phyloP scores from a whole-genome alignment of 352 stramenopile species.

The Thalassiosira gravida region DNA sequence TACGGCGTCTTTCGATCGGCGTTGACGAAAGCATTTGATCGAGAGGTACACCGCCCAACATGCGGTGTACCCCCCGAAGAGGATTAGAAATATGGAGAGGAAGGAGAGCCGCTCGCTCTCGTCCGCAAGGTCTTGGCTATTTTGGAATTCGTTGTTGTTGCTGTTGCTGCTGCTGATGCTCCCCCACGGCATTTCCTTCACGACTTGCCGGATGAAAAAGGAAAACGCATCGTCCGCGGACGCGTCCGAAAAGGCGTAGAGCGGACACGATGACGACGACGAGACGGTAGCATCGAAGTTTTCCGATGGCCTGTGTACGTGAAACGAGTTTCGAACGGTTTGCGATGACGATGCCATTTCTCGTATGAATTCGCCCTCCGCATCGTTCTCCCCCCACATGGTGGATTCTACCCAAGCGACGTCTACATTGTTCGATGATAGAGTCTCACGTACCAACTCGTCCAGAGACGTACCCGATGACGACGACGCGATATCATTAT shows the following conservation, averaged over 20 bases:
- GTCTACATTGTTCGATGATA: not conserved
- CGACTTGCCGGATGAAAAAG: slow-evolving; percentile 14
- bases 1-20: not conserved
- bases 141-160: not conserved
- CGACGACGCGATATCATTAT: no score
- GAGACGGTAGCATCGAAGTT: not conserved
- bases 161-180: not conserved
- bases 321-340: slow-evolving; percentile 8
- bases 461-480: no score
- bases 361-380: slow-evolving; percentile 2
- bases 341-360: not conserved
- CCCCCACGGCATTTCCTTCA: slow-evolving; percentile 23
- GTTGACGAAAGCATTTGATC: slow-evolving; percentile 9
- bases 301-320: slow-evolving; percentile 11
- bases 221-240: slow-evolving; percentile 9
- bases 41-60: slow-evolving; percentile 23
- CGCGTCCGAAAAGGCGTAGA: slow-evolving; percentile 26
- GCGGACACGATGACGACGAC: slow-evolving; percentile 9
- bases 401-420: slow-evolving; percentile 23
- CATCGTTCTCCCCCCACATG: no score
- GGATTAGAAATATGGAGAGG: slow-evolving; percentile 31
- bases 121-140: no score
- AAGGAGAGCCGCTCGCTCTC: slow-evolving; percentile 15
- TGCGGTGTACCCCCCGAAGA: slow-evolving; percentile 11
- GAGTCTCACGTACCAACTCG: not conserved